Conservation (phyloP, 2,329 filamentous ascomycete species). For the Trichophyton simii region DNA sequence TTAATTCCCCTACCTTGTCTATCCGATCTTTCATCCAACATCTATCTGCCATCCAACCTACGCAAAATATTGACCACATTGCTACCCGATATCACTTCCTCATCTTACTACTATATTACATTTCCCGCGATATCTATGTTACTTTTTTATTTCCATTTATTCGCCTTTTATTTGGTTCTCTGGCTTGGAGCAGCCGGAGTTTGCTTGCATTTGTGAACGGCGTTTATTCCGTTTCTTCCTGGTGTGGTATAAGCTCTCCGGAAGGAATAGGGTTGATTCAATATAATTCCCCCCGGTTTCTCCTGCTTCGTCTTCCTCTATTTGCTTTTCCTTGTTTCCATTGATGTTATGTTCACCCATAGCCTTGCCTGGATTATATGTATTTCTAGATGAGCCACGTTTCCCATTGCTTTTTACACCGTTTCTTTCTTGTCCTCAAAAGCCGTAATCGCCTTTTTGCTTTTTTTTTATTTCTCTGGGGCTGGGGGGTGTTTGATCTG, state of each 20-base stretch:
- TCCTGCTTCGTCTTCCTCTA: not conserved
- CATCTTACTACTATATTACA: not conserved
- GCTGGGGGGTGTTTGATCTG: not conserved
- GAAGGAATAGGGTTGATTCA: not conserved
- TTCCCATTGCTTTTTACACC: not conserved
- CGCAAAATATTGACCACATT: not conserved
- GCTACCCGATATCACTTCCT: not conserved
- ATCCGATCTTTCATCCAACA: not conserved
- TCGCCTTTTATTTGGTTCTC: not conserved
- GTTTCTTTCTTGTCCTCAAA: not conserved
- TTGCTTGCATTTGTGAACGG: conserved; percentile 5
- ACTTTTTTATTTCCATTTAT: not conserved
- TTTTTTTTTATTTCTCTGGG: not conserved
- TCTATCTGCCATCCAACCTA: not conserved
- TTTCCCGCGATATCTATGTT: not conserved
- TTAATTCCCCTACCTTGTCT: not conserved
- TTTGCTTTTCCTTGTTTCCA: not conserved
- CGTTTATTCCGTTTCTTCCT: not conserved
- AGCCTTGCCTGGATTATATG: not conserved
- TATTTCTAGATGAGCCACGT: conserved; percentile 2
- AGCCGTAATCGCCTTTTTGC: not conserved
- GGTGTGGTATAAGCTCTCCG: not conserved
- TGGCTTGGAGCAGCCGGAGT: conserved; percentile 4
- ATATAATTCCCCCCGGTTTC: not conserved
- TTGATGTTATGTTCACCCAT: not conserved